phyloP scores from a whole-genome alignment of 345 rosid species.

The Eucalyptus polyanthemos region DNA sequence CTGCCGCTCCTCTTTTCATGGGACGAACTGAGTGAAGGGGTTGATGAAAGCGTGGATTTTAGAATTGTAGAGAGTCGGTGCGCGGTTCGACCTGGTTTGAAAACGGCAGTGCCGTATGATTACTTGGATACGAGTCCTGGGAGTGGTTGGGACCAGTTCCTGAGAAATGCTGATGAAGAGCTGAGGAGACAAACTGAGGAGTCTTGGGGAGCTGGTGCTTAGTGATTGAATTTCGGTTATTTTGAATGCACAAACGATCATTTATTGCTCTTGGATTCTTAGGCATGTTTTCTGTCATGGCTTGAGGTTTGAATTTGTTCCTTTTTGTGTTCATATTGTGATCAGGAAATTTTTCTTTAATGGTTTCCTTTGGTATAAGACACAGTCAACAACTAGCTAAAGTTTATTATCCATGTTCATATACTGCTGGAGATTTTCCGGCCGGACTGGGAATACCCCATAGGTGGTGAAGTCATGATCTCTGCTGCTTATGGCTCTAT shows the following conservation, averaged over 20 bases:
- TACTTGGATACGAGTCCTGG: conserved; percentile 52
- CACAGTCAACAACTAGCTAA: background rate
- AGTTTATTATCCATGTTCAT: background rate
- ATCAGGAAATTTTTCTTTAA: background rate
- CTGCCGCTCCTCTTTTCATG: conserved; percentile 58
- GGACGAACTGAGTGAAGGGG: conserved; percentile 58
- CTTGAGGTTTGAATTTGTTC: background rate
- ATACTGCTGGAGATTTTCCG: background rate
- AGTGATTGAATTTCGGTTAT: background rate
- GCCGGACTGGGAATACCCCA: background rate
- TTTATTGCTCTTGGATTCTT: background rate
- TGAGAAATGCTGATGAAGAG: conserved; percentile 49
- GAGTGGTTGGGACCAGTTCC: conserved; percentile 78
- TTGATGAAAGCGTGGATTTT: conserved; percentile 14
- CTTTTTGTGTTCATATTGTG: background rate
- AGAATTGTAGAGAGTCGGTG: conserved; percentile 59
- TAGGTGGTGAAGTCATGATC: background rate
- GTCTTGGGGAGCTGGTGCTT: background rate
- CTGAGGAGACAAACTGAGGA: conserved; percentile 6
- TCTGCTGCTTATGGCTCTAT: background rate
- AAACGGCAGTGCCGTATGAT: conserved; percentile 65
- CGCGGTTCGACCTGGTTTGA: conserved; percentile 47
- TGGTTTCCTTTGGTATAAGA: background rate
- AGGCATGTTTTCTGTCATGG: background rate
- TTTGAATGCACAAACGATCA: background rate